Percentiles rank a stretch among this genome's conserved stretches.
Evolutionary conservation across 2,329 filamentous ascomycete genomes (phyloP).

Genomic region (Neopestalotiopsis rosae): DNA sequence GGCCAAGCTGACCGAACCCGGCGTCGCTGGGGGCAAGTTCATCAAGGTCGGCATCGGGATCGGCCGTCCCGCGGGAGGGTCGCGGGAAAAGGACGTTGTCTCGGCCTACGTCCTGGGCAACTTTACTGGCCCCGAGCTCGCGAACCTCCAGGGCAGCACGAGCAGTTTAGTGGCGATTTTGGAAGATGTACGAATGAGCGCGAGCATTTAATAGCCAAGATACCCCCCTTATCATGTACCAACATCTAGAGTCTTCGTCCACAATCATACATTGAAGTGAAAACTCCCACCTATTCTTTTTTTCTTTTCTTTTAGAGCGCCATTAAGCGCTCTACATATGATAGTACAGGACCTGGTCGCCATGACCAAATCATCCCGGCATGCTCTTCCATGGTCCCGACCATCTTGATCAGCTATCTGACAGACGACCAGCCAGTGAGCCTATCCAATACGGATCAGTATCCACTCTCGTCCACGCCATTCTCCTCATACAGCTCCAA

Average conservation of each 20-base stretch:
- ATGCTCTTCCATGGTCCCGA: background rate
- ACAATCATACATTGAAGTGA: background rate
- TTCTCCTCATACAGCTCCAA: conserved; percentile 20
- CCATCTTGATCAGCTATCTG: background rate
- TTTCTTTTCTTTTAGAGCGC: background rate
- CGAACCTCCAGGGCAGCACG: background rate
- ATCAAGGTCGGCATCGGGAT: conserved; percentile 20
- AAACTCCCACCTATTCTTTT: background rate
- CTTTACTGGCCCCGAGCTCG: conserved; percentile 3
- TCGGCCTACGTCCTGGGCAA: conserved; percentile 17
- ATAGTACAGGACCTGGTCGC: background rate
- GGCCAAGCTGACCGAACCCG: background rate
- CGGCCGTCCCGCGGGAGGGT: conserved; percentile 14
- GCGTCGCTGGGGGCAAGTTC: conserved; percentile 1
- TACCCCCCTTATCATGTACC: background rate
- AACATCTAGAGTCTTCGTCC: no score
- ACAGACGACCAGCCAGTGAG: background rate
- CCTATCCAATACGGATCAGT: background rate
- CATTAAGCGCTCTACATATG: background rate
- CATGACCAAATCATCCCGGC: background rate
- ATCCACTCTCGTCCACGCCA: conserved; percentile 2
- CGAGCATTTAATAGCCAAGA: background rate
- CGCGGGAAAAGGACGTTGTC: conserved; percentile 12
- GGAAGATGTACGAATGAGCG: conserved; percentile 5
- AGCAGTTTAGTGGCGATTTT: conserved; percentile 9